Base-by-base conservation (phyloP, 2,329 filamentous ascomycete species). In the Coniochaeta hoffmannii region DNA sequence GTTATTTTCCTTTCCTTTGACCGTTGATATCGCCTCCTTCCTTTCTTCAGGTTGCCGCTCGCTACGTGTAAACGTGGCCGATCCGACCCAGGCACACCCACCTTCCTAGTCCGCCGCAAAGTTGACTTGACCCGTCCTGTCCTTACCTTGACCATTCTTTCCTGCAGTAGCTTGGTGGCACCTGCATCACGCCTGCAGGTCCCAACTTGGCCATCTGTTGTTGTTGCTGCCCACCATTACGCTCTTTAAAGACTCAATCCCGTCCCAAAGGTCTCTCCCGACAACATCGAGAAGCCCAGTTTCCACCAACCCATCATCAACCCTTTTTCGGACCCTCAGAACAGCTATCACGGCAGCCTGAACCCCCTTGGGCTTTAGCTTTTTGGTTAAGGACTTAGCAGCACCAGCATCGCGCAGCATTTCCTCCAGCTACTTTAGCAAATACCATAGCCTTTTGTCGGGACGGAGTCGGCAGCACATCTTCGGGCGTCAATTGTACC, bases 341-440 rank as follows among this genome's bases (percentile, higher is more conserved):
- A 34, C 49, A 51, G 49, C 49, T 34, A 34, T 51, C 49, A 51
- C 41, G 24, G 49, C 49, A 34, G 28, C 30, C 22, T 51, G 49
- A 51, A 32, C 14, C 28, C 49, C 49, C n/a, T n/a, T 51, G 49
- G 49, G 26, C 49, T 51, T 51, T n/a, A n/a, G 19, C 17, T 51
- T 51, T 51, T 51, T 51, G 49, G 49, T 51, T 51, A 51, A 22
- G 49, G 49, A 51, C 49, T 31, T 12, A 51, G 49, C 49, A 51
- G 49, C 49, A 31, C 49, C 49, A n/a, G n/a, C n/a, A 51, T 51
- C 49, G 49, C 36, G 14, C 55, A 56, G 41, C 55, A 59, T 53
- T n/a, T 32, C 54, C 57, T 54, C 50, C 49, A 52, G 32, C 51
- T 54, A n/a, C n/a, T n/a, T n/a, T n/a, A 57, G 54, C 54, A 57